Evolutionary conservation across 2,329 filamentous ascomycete species (phyloP).

Genomic region (Cladosporium sp.): DNA sequence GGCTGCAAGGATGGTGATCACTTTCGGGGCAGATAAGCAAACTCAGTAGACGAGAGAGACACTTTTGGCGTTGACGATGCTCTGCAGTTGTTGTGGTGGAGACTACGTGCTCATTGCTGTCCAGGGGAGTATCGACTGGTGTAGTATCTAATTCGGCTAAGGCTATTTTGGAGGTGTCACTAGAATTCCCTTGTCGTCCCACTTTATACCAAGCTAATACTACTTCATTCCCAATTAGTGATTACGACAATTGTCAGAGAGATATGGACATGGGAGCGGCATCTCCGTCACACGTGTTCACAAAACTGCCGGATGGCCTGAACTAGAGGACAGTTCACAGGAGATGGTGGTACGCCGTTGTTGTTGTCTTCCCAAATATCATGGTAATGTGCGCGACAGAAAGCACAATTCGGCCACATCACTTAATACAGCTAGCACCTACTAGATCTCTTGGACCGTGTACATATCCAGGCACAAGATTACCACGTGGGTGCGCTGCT

Average conservation of each 20-base stretch:
- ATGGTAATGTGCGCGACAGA: not conserved
- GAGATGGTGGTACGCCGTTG: not conserved
- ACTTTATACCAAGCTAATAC: not conserved
- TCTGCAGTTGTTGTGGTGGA: not conserved
- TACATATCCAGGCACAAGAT: not conserved
- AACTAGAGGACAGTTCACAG: not conserved
- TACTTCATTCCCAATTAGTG: not conserved
- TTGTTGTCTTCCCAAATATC: not conserved
- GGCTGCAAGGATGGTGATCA: not conserved
- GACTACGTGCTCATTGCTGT: not conserved
- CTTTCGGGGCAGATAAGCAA: not conserved
- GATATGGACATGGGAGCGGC: not conserved
- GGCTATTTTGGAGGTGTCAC: not conserved
- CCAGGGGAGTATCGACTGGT: not conserved
- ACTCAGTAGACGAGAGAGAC: not conserved
- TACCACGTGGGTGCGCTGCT: constrained; percentile 4
- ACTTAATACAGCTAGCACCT: not conserved
- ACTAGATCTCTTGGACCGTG: not conserved
- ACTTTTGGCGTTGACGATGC: not conserved
- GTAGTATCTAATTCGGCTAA: not conserved
- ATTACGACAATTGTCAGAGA: not conserved
- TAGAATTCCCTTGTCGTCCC: not conserved
- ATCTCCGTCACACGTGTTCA: not conserved
- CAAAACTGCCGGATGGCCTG: not conserved
- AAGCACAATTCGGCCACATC: not conserved